Evolutionary conservation across 805 yeast genomes (phyloP), one percentile per base, ranked within the genome.

Genomic region (Suhomyces vadensis): DNA sequence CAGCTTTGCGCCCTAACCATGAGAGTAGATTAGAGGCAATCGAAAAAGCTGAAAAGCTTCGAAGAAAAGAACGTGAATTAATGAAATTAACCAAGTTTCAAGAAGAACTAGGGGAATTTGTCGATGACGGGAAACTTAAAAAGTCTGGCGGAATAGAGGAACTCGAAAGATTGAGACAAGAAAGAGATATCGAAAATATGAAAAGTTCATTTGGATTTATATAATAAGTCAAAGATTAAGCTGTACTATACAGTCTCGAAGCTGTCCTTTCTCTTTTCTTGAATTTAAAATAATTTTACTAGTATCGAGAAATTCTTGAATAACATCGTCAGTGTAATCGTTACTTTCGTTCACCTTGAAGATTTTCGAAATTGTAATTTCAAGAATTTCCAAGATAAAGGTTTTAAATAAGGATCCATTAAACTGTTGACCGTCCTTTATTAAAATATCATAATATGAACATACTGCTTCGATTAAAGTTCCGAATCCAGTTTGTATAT

Each of bases 121-220:
- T 92, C 6, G 91, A 75, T 5, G 92, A 83, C 35, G 75, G 79
- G 22, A 85, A 77, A 57, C 71, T 92, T 46, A 87, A 87, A 57
- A 85, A 81, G 50, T 79, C 90, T 14, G 97, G 97, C 5, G 97
- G 98, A 1, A 77, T 90, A 16, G 95, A 87, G 49, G 97, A 89
- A 55, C 69, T 87, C 16, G 98, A 92, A 54, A 72, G 87, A 47
- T 52, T 73, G 39, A 73, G 97, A 46, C 74, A 71, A 52, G 67
- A 75, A 48, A 83, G 87, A 51, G 95, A 89, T 63, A 81, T 76
- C 43, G 83, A 83, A 52, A 86, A 86, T 54, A 66, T 89, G 48
- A 81, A 82, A 54, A 77, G 64, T 47, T 56, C 64, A 4, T 60
- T 67, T 42, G 71, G 72, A 4, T 44, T 63, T 14, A 47, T 66